Percentiles rank a stretch among this genome's conserved stretches.
phyloP scores from a whole-genome alignment of 106 monocot species.

The Hemerocallis citrina region DNA sequence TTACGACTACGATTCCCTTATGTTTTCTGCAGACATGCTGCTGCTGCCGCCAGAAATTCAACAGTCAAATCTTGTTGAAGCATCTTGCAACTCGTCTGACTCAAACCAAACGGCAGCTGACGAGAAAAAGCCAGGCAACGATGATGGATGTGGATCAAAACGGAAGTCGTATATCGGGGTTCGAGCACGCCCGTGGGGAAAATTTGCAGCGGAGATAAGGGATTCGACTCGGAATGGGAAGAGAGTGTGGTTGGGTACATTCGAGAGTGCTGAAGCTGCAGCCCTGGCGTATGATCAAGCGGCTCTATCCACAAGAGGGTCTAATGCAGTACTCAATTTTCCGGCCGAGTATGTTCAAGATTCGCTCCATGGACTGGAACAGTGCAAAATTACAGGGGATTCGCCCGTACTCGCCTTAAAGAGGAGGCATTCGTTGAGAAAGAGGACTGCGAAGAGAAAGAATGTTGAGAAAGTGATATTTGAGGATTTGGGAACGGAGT shows the following conservation, averaged over 20 bases:
- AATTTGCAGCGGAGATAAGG: constrained; percentile 19
- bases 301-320: constrained; percentile 13
- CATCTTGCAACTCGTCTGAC: too few relatives aligned
- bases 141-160: too few relatives aligned
- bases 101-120: too few relatives aligned
- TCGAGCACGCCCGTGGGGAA: constrained; percentile 15
- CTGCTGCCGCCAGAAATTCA: too few relatives aligned
- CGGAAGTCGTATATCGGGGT: constrained; percentile 4
- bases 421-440: neutral
- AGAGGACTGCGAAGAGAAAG: neutral
- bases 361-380: neutral
- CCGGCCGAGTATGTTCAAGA: neutral
- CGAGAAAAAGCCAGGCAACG: too few relatives aligned
- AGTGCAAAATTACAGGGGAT: neutral
- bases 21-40: too few relatives aligned
- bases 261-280: constrained; percentile 22
- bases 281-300: constrained; percentile 28
- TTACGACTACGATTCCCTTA: too few relatives aligned
- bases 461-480: too few relatives aligned
- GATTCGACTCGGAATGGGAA: constrained; percentile 8
- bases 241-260: constrained; percentile 23
- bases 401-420: constrained; percentile 5
- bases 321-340: constrained; percentile 17
- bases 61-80: too few relatives aligned
- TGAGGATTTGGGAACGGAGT: neutral